These are phyloP conservation scores for Botrytis medusae DNA, from an alignment of 2,329 filamentous ascomycete species.

Conservation along the genomic window DNA sequence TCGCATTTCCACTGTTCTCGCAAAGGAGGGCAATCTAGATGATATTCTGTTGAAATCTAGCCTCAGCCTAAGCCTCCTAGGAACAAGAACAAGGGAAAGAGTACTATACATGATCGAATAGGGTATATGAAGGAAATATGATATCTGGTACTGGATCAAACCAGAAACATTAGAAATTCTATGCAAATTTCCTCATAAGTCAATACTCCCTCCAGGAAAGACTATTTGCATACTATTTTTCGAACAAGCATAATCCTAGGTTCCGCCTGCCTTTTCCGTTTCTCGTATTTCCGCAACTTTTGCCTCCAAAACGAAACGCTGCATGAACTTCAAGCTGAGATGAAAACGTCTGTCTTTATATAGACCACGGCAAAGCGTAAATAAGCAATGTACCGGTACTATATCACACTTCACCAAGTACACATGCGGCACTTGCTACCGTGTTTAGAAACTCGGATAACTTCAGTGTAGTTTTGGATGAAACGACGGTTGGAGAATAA, in stretches of 20 bases:
- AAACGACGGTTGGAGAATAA: constrained; percentile 1
- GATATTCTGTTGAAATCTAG: background rate
- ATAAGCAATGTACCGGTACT: background rate
- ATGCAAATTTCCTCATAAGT: background rate
- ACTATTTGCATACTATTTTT: background rate
- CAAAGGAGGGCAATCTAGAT: background rate
- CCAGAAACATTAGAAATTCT: background rate
- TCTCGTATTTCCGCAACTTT: background rate
- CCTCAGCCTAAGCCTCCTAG: background rate
- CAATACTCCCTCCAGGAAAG: background rate
- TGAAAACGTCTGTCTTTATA: background rate
- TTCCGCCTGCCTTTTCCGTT: background rate
- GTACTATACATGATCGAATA: background rate
- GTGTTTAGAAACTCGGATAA: background rate
- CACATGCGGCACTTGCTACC: background rate
- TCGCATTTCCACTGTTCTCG: background rate
- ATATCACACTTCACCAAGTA: background rate
- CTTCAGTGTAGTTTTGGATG: background rate
- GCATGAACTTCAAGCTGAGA: background rate
- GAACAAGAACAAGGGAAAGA: background rate
- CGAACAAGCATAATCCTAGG: constrained; percentile 3
- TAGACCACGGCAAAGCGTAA: background rate
- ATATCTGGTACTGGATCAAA: background rate
- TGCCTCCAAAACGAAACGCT: background rate
- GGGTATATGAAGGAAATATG: background rate